Conservation (phyloP, 345 rosid species). For the Crucihimalaya himalaica region DNA sequence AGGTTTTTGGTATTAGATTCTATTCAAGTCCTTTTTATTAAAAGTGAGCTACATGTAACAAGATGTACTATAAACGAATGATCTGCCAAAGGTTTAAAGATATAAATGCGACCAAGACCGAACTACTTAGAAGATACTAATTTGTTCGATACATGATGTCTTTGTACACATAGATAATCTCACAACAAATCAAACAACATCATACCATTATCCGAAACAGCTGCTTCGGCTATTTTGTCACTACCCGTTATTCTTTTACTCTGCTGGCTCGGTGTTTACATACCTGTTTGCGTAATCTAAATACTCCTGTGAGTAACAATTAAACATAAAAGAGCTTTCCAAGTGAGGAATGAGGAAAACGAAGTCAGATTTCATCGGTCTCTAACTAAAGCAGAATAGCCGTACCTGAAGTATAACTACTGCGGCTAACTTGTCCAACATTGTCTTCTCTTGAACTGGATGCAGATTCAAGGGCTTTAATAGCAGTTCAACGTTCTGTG, state of each 20-base stretch:
- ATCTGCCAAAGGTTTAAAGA: not conserved
- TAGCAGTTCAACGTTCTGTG: slow-evolving; percentile 65
- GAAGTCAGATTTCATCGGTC: not conserved
- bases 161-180: slow-evolving; percentile 9
- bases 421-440: slow-evolving; percentile 83
- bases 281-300: slow-evolving; percentile 61
- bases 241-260: slow-evolving; percentile 11
- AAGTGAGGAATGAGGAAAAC: not conserved
- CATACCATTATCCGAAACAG: slow-evolving; percentile 9
- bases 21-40: not conserved
- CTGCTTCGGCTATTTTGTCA: not conserved
- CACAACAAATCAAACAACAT: slow-evolving; percentile 5
- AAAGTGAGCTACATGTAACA: slow-evolving; percentile 26
- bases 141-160: not conserved
- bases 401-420: slow-evolving; percentile 88
- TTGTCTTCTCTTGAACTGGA: slow-evolving; percentile 60
- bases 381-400: slow-evolving; percentile 8
- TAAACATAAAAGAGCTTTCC: slow-evolving; percentile 17
- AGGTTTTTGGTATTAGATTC: not conserved
- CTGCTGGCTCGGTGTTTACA: slow-evolving; percentile 34
- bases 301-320: slow-evolving; percentile 57
- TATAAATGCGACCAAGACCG: not conserved
- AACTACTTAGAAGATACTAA: not conserved
- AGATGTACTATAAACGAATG: not conserved
- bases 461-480: slow-evolving; percentile 62